Evolutionary conservation across 106 monocot genomes (phyloP), one percentile per base, ranked within the genome.

Genomic region (Apostasia shenzhenica): DNA sequence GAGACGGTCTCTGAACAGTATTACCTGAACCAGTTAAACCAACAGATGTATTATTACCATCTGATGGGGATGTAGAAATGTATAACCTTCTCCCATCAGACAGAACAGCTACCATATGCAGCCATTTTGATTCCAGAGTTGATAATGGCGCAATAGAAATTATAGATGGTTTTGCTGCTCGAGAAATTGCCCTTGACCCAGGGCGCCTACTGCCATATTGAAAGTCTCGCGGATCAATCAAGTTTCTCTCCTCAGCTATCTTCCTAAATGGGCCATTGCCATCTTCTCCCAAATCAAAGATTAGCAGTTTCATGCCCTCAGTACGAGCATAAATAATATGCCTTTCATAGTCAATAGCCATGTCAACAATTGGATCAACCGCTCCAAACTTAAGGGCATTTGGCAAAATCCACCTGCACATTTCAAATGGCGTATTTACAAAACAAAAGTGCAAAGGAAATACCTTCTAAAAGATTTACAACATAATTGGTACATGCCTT

Each of bases 1-100:
- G 87, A 43, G 74, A 71, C 41, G 97, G 97, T 66, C 97, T 82
- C 48, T 86, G 84, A 72, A 12, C 39, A 48, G 48, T 14, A 79
- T 66, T 81, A 59, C 67, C 80, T 52, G 82, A 68, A 49, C 89
- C 83, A 60, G 72, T 71, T 41, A 89, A 77, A 55, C 83, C 69
- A 62, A 76, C 47, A 72, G 82, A 79, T 57, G 73, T 54, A 73
- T 55, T 79, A 77, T 45, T 85, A 61, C 82, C 77, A 78, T 69
- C 55, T n/a, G 91, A 78, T 42, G 66, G 57, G n/a, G 81, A 79
- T 49, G 94, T 95, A 55, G 93, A 82, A 67, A 97, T 77, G 60
- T 92, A 97, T 55, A 97, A 67, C 79, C 97, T 84, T 81, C 86
- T 97, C 55, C 97, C 97, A 85, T 97, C 97, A 66, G 97, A 97